Conservation (phyloP, 1,284 basidiomycete species). For the Hymenochaete sp. region DNA sequence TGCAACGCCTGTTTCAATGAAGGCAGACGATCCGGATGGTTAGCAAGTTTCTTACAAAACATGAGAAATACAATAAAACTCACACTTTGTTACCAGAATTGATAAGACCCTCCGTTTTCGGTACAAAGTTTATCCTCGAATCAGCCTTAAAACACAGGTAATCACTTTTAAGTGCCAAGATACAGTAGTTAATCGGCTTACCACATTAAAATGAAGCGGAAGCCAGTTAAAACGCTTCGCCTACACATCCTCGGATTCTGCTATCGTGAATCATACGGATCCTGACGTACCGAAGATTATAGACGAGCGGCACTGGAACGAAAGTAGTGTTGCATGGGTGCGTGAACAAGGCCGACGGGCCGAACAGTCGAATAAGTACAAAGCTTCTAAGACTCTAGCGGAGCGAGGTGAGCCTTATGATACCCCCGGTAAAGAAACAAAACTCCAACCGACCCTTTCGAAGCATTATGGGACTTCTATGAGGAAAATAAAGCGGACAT, state of each 20-base stretch:
- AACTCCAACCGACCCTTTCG: not conserved
- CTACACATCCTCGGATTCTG: constrained; percentile 11
- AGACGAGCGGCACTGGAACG: constrained; percentile 15
- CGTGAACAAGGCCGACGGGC: constrained; percentile 11
- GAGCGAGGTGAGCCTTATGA: constrained; percentile 9
- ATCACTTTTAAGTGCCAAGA: constrained; percentile 17
- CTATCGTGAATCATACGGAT: constrained; percentile 9
- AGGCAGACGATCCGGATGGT: constrained; percentile 30
- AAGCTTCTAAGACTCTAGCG: constrained; percentile 15
- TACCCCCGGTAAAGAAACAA: not conserved
- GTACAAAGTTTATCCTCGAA: constrained; percentile 15
- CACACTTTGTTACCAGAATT: constrained; percentile 20
- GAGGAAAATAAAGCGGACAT: constrained; percentile 16
- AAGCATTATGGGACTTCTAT: constrained; percentile 21
- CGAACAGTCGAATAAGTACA: constrained; percentile 8
- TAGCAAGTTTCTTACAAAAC: not conserved
- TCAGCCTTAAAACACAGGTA: constrained; percentile 14
- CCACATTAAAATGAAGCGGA: constrained; percentile 6
- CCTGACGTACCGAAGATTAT: not conserved
- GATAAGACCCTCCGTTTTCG: constrained; percentile 16
- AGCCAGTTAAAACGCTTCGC: constrained; percentile 13
- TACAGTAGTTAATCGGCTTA: not conserved
- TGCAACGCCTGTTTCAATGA: constrained; percentile 35
- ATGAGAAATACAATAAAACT: not conserved
- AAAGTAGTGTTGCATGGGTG: constrained; percentile 9